Percentiles rank a stretch among this genome's conserved stretches.
phyloP scores from a whole-genome alignment of 305 asterid species.

The Caryopteris hybrid region DNA sequence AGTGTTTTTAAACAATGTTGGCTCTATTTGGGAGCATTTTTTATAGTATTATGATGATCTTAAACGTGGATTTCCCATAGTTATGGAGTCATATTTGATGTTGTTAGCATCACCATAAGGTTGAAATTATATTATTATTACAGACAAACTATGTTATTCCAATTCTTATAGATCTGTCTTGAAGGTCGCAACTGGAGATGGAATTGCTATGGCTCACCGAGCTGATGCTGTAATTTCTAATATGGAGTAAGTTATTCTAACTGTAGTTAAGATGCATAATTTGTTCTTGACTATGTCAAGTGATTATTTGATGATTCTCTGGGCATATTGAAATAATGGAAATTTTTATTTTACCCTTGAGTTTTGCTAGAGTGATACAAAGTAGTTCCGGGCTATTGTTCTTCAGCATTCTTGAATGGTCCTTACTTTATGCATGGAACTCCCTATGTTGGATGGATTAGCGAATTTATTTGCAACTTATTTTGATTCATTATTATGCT shows the following conservation, averaged over 20 bases:
- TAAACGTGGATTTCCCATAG: background rate
- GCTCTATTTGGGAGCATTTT: background rate
- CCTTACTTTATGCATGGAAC: too few relatives aligned
- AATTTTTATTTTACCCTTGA: too few relatives aligned
- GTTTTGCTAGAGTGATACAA: too few relatives aligned
- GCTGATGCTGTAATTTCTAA: constrained; percentile 96
- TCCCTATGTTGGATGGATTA: background rate
- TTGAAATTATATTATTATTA: background rate
- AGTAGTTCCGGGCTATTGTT: too few relatives aligned
- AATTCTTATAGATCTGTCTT: constrained; percentile 12
- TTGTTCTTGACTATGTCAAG: background rate
- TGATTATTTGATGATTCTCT: background rate
- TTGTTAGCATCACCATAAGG: background rate
- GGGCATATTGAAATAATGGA: background rate
- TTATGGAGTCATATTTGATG: background rate
- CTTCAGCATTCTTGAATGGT: too few relatives aligned
- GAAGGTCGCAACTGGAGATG: constrained; percentile 99
- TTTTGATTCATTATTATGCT: constrained; percentile 6
- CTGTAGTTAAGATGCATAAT: background rate
- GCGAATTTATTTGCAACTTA: constrained; percentile 1
- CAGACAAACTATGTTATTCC: background rate
- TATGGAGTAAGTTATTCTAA: constrained; percentile 79
- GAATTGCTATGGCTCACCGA: constrained; percentile 98
- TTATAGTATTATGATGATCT: background rate
- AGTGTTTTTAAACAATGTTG: background rate